A percentile compares a stretch with the other conserved stretches of the same genome.
Conservation (phyloP, 305 asterid genomes). For the Fraxinus albicans region DNA sequence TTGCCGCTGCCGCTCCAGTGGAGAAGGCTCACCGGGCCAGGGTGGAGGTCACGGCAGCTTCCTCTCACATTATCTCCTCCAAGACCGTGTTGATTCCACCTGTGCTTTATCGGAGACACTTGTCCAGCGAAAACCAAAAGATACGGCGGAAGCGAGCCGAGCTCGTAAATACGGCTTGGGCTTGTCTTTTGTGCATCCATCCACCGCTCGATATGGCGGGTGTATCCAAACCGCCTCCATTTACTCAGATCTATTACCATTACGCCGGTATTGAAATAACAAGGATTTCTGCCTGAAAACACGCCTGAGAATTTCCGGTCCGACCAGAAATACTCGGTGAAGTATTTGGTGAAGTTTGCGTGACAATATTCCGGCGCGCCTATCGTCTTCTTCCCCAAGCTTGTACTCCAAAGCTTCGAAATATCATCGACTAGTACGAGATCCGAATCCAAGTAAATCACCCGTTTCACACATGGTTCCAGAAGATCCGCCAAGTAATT, state of each 20-base stretch:
- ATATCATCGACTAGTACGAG: slow-evolving; percentile 84
- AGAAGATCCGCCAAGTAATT: slow-evolving; percentile 80
- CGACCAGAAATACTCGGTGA: slow-evolving; percentile 73
- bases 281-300: slow-evolving; percentile 57
- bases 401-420: slow-evolving; percentile 68
- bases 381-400: slow-evolving; percentile 61
- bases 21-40: slow-evolving; percentile 90
- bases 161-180: slow-evolving; percentile 74
- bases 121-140: slow-evolving; percentile 83
- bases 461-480: slow-evolving; percentile 74
- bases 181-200: slow-evolving; percentile 90
- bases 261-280: slow-evolving; percentile 93
- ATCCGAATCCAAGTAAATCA: slow-evolving; percentile 92
- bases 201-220: slow-evolving; percentile 85
- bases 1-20: slow-evolving; percentile 99
- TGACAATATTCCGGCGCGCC: slow-evolving; percentile 97
- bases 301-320: slow-evolving; percentile 48
- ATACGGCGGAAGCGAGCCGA: slow-evolving; percentile 91
- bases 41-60: slow-evolving; percentile 87
- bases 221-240: slow-evolving; percentile 87
- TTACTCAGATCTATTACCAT: slow-evolving; percentile 88
- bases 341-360: slow-evolving; percentile 87
- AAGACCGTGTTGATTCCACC: slow-evolving; percentile 97
- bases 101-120: slow-evolving; percentile 88
- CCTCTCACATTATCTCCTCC: slow-evolving; percentile 93